These are phyloP conservation scores for Aspergillus steynii DNA, from an alignment of 495 filamentous ascomycete species.

Conservation along the genomic window DNA sequence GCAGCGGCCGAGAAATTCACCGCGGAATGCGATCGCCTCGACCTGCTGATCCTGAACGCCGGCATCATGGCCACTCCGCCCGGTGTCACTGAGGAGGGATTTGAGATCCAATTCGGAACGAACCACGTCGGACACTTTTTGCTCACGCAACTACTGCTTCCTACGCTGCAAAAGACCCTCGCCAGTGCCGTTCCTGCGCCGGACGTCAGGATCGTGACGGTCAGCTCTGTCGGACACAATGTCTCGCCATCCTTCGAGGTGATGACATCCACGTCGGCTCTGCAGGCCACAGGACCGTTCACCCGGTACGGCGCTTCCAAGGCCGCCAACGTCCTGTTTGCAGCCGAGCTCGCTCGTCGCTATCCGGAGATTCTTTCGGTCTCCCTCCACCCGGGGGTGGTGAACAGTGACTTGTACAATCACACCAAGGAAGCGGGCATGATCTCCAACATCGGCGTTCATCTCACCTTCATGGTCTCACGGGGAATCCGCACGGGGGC, in stretches of 20 bases:
- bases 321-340: constrained; percentile 62
- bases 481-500: constrained; percentile 47
- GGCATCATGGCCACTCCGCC: constrained; percentile 61
- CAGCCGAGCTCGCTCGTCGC: constrained; percentile 58
- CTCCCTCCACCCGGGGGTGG: constrained; percentile 66
- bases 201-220: constrained; percentile 25
- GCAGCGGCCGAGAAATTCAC: constrained; percentile 49
- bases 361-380: constrained; percentile 58
- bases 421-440: constrained; percentile 28
- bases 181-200: constrained; percentile 30
- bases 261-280: constrained; percentile 32
- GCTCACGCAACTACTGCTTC: constrained; percentile 62
- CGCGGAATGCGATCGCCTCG: constrained; percentile 49
- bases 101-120: constrained; percentile 69
- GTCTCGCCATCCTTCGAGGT: constrained; percentile 51
- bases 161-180: constrained; percentile 48
- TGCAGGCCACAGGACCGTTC: constrained; percentile 17
- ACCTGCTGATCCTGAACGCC: constrained; percentile 70
- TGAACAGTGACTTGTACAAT: constrained; percentile 54
- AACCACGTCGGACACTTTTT: constrained; percentile 72
- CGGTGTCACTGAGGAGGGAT: constrained; percentile 57
- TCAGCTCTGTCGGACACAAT: constrained; percentile 40
- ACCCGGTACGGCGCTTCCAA: constrained; percentile 61
- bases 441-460: constrained; percentile 27
- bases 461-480: constrained; percentile 25